phyloP scores from a whole-genome alignment of 805 yeast genomes.

The Metschnikowia shivogae region DNA sequence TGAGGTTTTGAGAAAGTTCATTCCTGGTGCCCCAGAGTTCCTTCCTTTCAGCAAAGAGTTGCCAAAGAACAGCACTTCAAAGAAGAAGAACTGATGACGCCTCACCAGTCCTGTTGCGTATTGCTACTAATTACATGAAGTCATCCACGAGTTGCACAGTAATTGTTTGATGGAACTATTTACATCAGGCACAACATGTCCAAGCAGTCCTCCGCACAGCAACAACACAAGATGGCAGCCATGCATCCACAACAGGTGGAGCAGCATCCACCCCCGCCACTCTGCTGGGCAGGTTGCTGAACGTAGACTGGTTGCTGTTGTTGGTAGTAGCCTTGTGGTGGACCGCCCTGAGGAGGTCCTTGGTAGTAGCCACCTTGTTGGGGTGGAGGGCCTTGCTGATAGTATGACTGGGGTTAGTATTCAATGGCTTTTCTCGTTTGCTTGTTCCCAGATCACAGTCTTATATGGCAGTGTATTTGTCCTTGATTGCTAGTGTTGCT shows the following conservation, averaged over 20 bases:
- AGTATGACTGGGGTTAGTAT: conserved; percentile 13
- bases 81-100: conserved; percentile 43
- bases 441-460: too few relatives aligned
- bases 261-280: conserved; percentile 25
- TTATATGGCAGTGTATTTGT: too few relatives aligned
- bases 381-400: conserved; percentile 13
- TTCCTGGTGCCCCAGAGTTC: conserved; percentile 98
- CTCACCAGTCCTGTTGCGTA: too few relatives aligned
- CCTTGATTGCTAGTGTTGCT: too few relatives aligned
- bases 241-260: conserved; percentile 19
- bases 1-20: conserved; percentile 90
- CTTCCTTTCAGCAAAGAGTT: conserved; percentile 85
- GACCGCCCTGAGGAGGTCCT: conserved; percentile 25
- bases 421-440: too few relatives aligned
- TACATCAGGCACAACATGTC: conserved; percentile 10
- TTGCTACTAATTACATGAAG: background rate
- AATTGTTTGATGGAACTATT: background rate
- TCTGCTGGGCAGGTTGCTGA: conserved; percentile 23
- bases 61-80: conserved; percentile 90
- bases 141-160: background rate
- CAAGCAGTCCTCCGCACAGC: conserved; percentile 21
- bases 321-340: conserved; percentile 28
- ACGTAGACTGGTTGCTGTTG: conserved; percentile 33
- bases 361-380: conserved; percentile 14
- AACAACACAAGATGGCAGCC: conserved; percentile 20